A percentile compares a stretch with the other conserved stretches of the same genome.
Evolutionary conservation across 345 rosid genomes (phyloP).

Genomic region (Turnera subulata): DNA sequence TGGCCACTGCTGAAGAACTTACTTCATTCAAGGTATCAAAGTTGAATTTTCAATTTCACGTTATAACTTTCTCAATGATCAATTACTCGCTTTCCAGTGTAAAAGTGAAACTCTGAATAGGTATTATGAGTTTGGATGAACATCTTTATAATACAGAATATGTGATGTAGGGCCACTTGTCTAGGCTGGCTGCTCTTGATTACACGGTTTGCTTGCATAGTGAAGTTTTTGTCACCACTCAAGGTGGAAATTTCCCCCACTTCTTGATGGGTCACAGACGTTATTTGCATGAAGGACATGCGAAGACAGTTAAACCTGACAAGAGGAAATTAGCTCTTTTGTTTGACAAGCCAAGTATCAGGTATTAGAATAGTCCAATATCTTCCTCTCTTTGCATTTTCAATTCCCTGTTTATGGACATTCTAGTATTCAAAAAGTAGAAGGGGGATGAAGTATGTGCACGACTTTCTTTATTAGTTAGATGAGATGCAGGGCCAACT

Average conservation of each 20-base stretch:
- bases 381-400: background rate
- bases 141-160: slow-evolving; percentile 20
- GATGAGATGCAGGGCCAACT: too few relatives aligned
- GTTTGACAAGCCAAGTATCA: slow-evolving; percentile 70
- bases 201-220: slow-evolving; percentile 92
- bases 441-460: too few relatives aligned
- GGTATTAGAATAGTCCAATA: slow-evolving; percentile 35
- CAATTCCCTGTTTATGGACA: too few relatives aligned
- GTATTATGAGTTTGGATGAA: background rate
- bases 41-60: background rate
- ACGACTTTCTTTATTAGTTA: too few relatives aligned
- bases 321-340: slow-evolving; percentile 78
- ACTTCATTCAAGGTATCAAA: slow-evolving; percentile 72
- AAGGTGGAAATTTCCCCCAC: slow-evolving; percentile 98
- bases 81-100: background rate
- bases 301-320: slow-evolving; percentile 85
- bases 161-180: slow-evolving; percentile 66
- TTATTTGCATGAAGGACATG: slow-evolving; percentile 82
- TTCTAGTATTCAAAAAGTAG: too few relatives aligned
- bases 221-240: slow-evolving; percentile 92
- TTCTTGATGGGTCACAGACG: slow-evolving; percentile 95
- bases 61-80: background rate
- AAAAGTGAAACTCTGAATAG: background rate
- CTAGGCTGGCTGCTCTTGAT: slow-evolving; percentile 94
- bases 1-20: slow-evolving; percentile 75